phyloP scores from a whole-genome alignment of 306 rosid genomes.

The Amphicarpaea edgeworthii region DNA sequence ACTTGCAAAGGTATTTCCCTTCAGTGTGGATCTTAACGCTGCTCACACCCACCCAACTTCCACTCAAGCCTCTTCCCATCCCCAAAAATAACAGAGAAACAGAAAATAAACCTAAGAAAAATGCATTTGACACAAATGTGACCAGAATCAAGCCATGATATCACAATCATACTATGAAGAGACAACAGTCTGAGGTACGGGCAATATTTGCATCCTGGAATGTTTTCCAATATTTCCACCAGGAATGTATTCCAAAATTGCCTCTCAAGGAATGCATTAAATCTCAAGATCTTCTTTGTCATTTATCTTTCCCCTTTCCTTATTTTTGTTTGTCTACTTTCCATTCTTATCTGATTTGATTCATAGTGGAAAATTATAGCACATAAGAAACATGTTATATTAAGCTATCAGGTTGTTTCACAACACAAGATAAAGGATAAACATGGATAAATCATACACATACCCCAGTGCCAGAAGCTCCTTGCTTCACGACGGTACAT shows the following conservation, averaged over 20 bases:
- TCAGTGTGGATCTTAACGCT: slow-evolving; percentile 1
- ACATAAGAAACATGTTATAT: neutral
- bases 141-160: neutral
- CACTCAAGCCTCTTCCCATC: neutral
- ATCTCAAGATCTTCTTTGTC: neutral
- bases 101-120: neutral
- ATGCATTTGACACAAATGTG: neutral
- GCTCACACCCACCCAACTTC: neutral
- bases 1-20: neutral
- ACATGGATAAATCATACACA: too few relatives aligned
- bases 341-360: neutral
- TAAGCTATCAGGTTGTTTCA: neutral
- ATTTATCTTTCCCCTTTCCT: slow-evolving; percentile 3
- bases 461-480: too few relatives aligned
- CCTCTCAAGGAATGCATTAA: slow-evolving; percentile 4
- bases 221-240: neutral
- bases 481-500: too few relatives aligned
- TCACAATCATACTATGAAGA: too few relatives aligned
- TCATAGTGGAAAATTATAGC: slow-evolving; percentile 5
- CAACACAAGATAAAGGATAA: slow-evolving; percentile 12
- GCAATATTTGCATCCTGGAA: neutral
- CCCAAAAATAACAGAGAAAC: slow-evolving; percentile 9
- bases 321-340: neutral
- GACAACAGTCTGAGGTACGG: too few relatives aligned
- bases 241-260: neutral